A percentile compares a stretch with the other conserved stretches of the same genome.
Evolutionary conservation across 177 flowering plant species (phyloP).

Genomic region (Vitis hybrid): DNA sequence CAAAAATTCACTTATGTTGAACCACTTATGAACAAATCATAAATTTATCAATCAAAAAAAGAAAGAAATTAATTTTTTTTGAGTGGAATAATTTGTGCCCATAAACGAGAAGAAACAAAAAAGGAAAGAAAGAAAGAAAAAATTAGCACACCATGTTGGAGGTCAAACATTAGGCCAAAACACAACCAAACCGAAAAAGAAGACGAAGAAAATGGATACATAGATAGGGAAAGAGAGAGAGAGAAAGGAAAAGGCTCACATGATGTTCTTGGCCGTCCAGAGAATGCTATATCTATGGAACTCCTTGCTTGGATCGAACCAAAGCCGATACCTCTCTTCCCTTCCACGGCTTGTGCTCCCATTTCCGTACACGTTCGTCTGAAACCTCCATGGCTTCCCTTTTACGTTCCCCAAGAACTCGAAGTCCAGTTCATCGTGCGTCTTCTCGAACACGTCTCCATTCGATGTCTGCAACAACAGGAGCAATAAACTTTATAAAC

Average conservation of each 20-base stretch:
- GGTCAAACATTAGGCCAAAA: no score
- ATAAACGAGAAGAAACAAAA: no score
- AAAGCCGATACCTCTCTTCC: conserved; percentile 77
- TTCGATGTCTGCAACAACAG: conserved; percentile 65
- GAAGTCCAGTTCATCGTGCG: conserved; percentile 87
- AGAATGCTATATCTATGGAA: conserved; percentile 88
- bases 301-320: conserved; percentile 86
- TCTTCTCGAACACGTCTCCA: conserved; percentile 74
- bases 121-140: no score
- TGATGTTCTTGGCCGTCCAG: conserved; percentile 68
- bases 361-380: conserved; percentile 90
- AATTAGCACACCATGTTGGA: no score
- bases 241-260: conserved; percentile 41
- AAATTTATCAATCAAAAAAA: no score
- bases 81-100: no score
- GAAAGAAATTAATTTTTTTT: no score
- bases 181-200: no score
- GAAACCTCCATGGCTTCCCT: conserved; percentile 87
- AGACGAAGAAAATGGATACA: no score
- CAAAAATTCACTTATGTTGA: no score
- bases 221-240: no score
- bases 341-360: conserved; percentile 85
- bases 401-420: conserved; percentile 78
- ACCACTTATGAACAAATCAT: no score
- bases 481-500: background rate